Conservation (phyloP, 1,284 basidiomycete species). For the Athelia psychrophila region DNA sequence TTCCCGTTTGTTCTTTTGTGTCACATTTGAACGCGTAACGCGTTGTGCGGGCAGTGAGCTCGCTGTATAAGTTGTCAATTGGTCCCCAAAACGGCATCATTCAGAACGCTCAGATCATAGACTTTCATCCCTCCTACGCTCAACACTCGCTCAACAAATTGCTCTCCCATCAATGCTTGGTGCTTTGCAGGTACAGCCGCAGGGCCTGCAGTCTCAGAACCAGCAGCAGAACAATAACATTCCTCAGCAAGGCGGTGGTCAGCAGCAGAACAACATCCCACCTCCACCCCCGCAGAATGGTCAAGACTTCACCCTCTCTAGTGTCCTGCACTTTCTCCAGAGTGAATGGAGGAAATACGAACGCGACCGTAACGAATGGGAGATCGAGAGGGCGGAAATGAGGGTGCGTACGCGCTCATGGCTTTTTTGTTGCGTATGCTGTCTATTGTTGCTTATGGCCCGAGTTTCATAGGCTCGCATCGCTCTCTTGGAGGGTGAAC, state of each 20-base stretch:
- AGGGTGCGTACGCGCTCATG: slow-evolving; percentile 65
- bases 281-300: slow-evolving; percentile 75
- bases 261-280: slow-evolving; percentile 59
- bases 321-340: slow-evolving; percentile 95
- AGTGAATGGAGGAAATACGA: slow-evolving; percentile 97
- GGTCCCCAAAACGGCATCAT: no score
- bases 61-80: no score
- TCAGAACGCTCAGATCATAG: not conserved
- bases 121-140: not conserved
- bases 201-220: slow-evolving; percentile 39
- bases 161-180: slow-evolving; percentile 56
- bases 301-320: slow-evolving; percentile 90
- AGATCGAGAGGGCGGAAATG: slow-evolving; percentile 99
- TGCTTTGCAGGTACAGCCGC: slow-evolving; percentile 56
- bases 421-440: slow-evolving; percentile 19
- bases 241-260: slow-evolving; percentile 48
- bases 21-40: no score
- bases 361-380: slow-evolving; percentile 98
- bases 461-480: slow-evolving; percentile 78
- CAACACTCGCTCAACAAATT: slow-evolving; percentile 29
- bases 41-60: no score
- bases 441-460: slow-evolving; percentile 21
- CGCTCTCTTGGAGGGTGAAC: slow-evolving; percentile 95
- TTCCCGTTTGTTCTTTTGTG: no score
- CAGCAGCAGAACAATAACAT: slow-evolving; percentile 48